Conservation (phyloP, 352 stramenopile genomes). For the Aphanomyces invadans region DNA sequence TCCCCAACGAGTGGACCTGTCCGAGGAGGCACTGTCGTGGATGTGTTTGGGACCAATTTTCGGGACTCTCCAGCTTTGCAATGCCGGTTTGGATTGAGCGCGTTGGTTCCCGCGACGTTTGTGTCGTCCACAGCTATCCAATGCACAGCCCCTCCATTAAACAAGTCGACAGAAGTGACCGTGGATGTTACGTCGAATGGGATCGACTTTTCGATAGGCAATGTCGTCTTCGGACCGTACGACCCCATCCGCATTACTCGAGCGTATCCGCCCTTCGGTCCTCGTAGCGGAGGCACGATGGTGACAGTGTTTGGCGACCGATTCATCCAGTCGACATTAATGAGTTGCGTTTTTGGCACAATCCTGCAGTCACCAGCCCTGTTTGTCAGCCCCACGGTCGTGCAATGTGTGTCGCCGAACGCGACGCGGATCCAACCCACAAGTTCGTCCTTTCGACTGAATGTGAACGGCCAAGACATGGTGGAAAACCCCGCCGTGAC, state of each 20-base stretch:
- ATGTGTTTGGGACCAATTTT: conserved; percentile 9
- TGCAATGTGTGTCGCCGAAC: conserved; percentile 8
- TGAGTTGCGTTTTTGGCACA: conserved; percentile 1
- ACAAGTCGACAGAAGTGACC: neutral
- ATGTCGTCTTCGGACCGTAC: neutral
- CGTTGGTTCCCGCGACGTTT: neutral
- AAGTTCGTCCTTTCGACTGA: neutral
- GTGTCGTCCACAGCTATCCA: neutral
- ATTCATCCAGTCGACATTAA: neutral
- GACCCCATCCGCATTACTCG: neutral
- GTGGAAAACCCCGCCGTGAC: neutral
- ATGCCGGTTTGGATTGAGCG: neutral
- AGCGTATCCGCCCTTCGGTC: conserved; percentile 1
- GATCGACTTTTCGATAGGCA: neutral
- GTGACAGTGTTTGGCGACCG: conserved; percentile 10
- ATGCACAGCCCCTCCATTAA: neutral
- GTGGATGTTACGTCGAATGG: conserved; percentile 14
- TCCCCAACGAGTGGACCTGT: neutral
- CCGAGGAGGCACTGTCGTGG: neutral
- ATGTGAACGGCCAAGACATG: conserved; percentile 16
- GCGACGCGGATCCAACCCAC: neutral
- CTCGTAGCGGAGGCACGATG: neutral
- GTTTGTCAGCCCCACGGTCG: neutral
- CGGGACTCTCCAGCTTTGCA: conserved; percentile 4
- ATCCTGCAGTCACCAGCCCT: neutral